Evolutionary conservation across 768 basidiomycete species (phyloP).

Genomic region (Lactifluus rugatus): DNA sequence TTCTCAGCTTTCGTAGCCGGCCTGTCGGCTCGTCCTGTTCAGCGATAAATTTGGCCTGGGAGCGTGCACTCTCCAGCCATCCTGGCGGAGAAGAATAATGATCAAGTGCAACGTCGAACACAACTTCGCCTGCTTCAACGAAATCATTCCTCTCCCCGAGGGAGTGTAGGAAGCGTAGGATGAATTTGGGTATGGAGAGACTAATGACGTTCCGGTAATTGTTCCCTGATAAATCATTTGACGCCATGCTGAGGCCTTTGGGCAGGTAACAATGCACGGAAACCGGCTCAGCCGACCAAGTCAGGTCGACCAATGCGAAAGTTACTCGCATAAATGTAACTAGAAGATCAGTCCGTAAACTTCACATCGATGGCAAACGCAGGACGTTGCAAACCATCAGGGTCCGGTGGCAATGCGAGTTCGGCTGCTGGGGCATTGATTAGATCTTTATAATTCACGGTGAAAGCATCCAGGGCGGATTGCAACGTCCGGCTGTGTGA

Average conservation of each 20-base stretch:
- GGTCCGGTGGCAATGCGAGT: constrained; percentile 51
- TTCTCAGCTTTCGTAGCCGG: constrained; percentile 48
- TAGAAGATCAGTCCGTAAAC: constrained; percentile 25
- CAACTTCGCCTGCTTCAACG: constrained; percentile 53
- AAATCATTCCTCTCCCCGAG: constrained; percentile 39
- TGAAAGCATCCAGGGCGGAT: constrained; percentile 49
- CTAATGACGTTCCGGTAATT: constrained; percentile 56
- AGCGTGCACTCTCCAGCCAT: constrained; percentile 39
- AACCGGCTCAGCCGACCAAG: constrained; percentile 43
- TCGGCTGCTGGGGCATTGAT: constrained; percentile 74
- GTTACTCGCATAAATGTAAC: constrained; percentile 79
- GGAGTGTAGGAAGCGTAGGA: constrained; percentile 41
- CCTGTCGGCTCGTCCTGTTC: constrained; percentile 63
- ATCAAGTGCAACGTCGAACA: constrained; percentile 52
- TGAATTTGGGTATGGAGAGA: constrained; percentile 43
- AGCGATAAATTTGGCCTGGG: constrained; percentile 57
- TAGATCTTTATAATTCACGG: constrained; percentile 60
- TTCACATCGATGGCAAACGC: not conserved
- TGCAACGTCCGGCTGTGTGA: constrained; percentile 41
- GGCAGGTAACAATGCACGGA: constrained; percentile 48
- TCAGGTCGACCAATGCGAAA: constrained; percentile 43
- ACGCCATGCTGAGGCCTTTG: constrained; percentile 52
- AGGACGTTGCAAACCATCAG: constrained; percentile 55
- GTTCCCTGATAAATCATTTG: constrained; percentile 66
- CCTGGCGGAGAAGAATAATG: constrained; percentile 55